Conservation (phyloP, 176 grass and related monocot genomes). For the Musa schizocarpa region DNA sequence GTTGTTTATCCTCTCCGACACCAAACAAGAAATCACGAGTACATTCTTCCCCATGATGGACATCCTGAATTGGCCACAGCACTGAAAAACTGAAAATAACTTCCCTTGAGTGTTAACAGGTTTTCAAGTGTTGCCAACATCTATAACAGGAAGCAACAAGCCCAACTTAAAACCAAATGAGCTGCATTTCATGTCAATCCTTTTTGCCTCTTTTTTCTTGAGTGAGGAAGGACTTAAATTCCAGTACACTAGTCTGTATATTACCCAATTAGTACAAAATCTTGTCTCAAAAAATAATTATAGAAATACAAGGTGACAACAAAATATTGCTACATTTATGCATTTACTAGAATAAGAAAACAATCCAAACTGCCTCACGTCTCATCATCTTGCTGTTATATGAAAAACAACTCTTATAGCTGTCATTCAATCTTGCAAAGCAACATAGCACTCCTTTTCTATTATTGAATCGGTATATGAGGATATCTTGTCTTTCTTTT, state of each 20-base stretch:
- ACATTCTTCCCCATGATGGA: slow-evolving; percentile 74
- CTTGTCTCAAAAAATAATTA: no score
- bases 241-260: no score
- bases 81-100: slow-evolving; percentile 73
- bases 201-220: no score
- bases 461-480: background rate
- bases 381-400: no score
- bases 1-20: slow-evolving; percentile 72
- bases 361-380: no score
- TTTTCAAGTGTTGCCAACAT: background rate
- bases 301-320: no score
- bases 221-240: no score
- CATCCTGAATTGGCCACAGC: slow-evolving; percentile 65
- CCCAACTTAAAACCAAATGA: background rate
- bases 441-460: background rate
- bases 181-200: no score
- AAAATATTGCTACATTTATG: no score
- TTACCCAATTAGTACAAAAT: no score
- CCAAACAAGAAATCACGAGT: slow-evolving; percentile 86
- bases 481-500: background rate
- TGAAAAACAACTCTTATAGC: no score
- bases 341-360: no score
- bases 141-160: background rate
- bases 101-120: background rate
- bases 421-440: background rate